phyloP scores from a whole-genome alignment of 805 yeast genomes.

The Schwanniomyces sp. region DNA sequence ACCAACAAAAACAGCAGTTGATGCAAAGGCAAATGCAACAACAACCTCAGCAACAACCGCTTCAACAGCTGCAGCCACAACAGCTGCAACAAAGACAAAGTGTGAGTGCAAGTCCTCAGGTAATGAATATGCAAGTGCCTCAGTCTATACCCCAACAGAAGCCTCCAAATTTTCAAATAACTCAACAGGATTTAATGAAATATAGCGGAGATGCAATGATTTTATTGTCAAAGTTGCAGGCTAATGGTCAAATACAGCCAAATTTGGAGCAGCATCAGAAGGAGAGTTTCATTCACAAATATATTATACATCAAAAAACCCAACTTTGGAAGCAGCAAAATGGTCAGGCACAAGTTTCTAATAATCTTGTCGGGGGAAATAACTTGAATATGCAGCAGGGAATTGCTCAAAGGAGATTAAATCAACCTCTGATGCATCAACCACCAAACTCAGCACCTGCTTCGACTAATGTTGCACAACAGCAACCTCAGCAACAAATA shows the following conservation, averaged over 20 bases:
- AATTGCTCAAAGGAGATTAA: conserved; percentile 10
- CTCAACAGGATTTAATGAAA: conserved; percentile 39
- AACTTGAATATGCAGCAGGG: conserved; percentile 9
- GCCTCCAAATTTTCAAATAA: conserved; percentile 31
- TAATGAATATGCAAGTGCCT: conserved; percentile 27
- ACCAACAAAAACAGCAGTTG: conserved; percentile 39
- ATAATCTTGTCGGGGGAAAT: conserved; percentile 6
- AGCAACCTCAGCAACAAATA: conserved; percentile 11
- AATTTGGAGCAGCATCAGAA: conserved; percentile 36
- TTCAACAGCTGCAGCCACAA: conserved; percentile 21
- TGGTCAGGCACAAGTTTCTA: conserved; percentile 11
- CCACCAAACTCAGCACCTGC: conserved; percentile 8
- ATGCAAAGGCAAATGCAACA: conserved; percentile 37
- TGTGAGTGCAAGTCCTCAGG: conserved; percentile 27
- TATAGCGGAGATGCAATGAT: conserved; percentile 41
- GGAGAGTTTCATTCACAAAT: conserved; percentile 39
- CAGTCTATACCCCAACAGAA: conserved; percentile 26
- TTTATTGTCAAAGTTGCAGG: conserved; percentile 35
- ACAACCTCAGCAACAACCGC: conserved; percentile 19
- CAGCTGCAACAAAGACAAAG: conserved; percentile 16
- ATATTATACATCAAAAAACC: conserved; percentile 38
- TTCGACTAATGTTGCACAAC: conserved; percentile 3
- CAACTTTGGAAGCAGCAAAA: conserved; percentile 30
- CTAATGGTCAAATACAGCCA: conserved; percentile 31
- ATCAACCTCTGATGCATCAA: conserved; percentile 6